These are phyloP conservation scores for Trichophyton mentagrophytes DNA, from an alignment of 2,329 filamentous ascomycete genomes.

Conservation along the genomic window DNA sequence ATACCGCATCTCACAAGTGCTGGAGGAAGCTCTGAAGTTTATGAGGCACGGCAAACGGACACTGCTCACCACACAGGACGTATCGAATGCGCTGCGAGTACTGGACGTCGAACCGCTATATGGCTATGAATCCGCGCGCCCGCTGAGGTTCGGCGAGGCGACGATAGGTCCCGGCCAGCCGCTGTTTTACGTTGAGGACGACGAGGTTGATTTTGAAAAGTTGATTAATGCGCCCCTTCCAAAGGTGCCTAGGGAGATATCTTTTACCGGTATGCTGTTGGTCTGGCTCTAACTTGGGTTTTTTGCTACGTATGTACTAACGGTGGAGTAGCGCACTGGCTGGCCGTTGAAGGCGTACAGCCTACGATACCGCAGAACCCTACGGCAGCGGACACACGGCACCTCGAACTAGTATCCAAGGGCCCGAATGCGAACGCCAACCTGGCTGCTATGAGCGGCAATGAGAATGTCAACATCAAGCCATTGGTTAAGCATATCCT, in stretches of 20 bases:
- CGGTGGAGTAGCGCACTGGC: slow-evolving; percentile 64
- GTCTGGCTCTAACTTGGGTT: neutral
- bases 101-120: slow-evolving; percentile 92
- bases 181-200: slow-evolving; percentile 93
- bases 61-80: slow-evolving; percentile 75
- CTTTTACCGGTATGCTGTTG: slow-evolving; percentile 59
- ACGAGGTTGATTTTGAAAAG: slow-evolving; percentile 98
- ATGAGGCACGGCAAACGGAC: slow-evolving; percentile 88
- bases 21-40: slow-evolving; percentile 87
- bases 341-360: slow-evolving; percentile 93
- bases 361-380: slow-evolving; percentile 95
- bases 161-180: slow-evolving; percentile 87
- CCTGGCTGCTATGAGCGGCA: slow-evolving; percentile 67
- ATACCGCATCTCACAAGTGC: slow-evolving; percentile 83
- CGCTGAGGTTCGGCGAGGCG: slow-evolving; percentile 83
- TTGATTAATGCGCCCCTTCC: slow-evolving; percentile 91
- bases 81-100: slow-evolving; percentile 70
- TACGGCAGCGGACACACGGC: slow-evolving; percentile 67
- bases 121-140: slow-evolving; percentile 85
- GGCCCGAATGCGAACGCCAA: slow-evolving; percentile 78
- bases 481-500: slow-evolving; percentile 91
- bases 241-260: slow-evolving; percentile 85
- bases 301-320: neutral
- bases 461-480: slow-evolving; percentile 71
- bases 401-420: slow-evolving; percentile 78